A percentile compares a stretch with the other conserved stretches of the same genome.
Conservation (phyloP, 768 basidiomycete species). For the Hypholoma sublateritium region DNA sequence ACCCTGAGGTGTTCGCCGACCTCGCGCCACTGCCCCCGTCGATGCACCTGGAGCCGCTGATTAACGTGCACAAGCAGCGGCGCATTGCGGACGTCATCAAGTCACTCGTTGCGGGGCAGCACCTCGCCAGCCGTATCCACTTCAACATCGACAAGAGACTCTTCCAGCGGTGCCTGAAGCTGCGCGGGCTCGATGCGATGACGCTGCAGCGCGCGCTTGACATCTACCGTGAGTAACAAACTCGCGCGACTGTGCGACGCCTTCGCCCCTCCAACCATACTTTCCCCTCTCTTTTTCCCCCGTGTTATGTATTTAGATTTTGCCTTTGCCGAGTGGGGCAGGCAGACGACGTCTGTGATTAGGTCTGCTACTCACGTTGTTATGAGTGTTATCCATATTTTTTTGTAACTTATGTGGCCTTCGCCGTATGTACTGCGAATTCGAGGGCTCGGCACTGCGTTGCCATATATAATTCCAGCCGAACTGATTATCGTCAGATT, state of each 20-base stretch:
- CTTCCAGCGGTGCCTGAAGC: slow-evolving; percentile 71
- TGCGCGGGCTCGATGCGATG: slow-evolving; percentile 62
- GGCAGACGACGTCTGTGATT: too few species aligned
- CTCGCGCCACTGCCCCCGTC: slow-evolving; percentile 69
- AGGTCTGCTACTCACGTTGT: too few species aligned
- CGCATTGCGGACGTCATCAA: slow-evolving; percentile 81
- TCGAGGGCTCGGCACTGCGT: too few species aligned
- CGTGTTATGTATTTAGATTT: neutral
- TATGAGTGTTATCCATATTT: too few species aligned
- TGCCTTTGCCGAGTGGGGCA: too few species aligned
- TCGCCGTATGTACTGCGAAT: too few species aligned
- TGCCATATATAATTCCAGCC: too few species aligned
- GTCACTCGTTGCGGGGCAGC: slow-evolving; percentile 77
- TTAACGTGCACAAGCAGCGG: slow-evolving; percentile 89
- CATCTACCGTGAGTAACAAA: slow-evolving; percentile 18
- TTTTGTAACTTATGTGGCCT: too few species aligned
- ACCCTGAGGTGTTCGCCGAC: slow-evolving; percentile 77
- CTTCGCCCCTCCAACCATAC: neutral
- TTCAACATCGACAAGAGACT: slow-evolving; percentile 73
- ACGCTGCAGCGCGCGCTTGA: slow-evolving; percentile 41
- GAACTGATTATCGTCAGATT: too few species aligned
- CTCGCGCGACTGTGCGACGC: neutral
- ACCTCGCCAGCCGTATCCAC: slow-evolving; percentile 72
- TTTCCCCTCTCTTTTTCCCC: neutral
- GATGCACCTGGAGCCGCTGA: slow-evolving; percentile 83